Conservation (phyloP, 129 eudicot species). For the Chrysanthemum makinoi region DNA sequence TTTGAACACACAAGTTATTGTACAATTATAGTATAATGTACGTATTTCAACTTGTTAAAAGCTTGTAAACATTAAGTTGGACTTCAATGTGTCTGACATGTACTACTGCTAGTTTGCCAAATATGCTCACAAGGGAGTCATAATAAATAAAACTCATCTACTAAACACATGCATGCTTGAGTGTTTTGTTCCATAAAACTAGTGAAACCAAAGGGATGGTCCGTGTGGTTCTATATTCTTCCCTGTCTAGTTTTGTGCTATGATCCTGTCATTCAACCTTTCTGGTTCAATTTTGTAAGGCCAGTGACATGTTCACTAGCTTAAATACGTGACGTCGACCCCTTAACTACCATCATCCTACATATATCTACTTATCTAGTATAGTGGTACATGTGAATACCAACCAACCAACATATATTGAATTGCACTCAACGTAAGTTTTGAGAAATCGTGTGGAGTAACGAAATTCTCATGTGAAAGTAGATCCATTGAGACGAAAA, state of each 20-base stretch:
- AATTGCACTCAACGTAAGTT: too few species aligned
- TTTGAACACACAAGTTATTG: too few species aligned
- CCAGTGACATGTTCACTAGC: constrained; percentile 4
- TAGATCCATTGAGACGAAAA: too few species aligned
- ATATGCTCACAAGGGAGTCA: not conserved
- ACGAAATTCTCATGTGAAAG: too few species aligned
- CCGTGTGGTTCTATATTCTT: not conserved
- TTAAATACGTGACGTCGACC: not conserved
- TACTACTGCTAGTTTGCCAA: too few species aligned
- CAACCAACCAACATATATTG: too few species aligned
- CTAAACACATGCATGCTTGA: not conserved
- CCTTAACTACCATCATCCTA: constrained; percentile 5
- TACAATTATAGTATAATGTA: too few species aligned
- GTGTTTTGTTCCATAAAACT: not conserved
- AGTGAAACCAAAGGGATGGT: not conserved
- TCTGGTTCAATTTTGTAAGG: not conserved
- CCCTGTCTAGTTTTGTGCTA: not conserved
- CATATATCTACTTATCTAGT: not conserved
- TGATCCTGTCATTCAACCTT: not conserved
- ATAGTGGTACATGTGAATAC: not conserved
- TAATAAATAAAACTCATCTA: not conserved
- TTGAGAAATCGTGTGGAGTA: too few species aligned
- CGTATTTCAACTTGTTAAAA: too few species aligned
- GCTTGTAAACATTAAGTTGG: too few species aligned
- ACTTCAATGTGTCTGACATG: too few species aligned